Evolutionary conservation across 768 basidiomycete genomes (phyloP), one percentile per base, ranked within the genome.

Genomic region (Kwoniella sp.): DNA sequence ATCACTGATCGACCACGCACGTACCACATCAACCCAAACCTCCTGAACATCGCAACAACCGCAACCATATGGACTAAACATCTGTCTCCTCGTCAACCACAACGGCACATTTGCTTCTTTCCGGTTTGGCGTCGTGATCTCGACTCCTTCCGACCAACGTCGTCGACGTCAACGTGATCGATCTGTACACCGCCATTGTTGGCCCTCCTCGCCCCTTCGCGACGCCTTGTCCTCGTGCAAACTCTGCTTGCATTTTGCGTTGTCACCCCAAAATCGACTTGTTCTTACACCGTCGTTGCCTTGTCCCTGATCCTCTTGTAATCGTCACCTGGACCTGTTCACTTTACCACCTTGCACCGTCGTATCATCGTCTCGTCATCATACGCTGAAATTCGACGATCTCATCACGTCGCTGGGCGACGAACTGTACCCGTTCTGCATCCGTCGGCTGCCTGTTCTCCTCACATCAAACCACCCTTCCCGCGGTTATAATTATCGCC

Each of bases 161-260:
- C 41, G 41, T 45, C 41, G 41, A 45, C 41, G 41, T 17, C 41
- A 45, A 45, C 41, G 11, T 45, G n/a, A 45, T 45, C 4, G 4
- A 20, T 3, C 41, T 45, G 11, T 9, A 17, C 41, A 45, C 41
- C 41, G 41, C 41, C 17, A 45, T 45, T 17, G 11, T 17, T 34
- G 34, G 41, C 41, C 20, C 3, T 34, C 48, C 9, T 52, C 23
- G 29, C 58, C 28, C 29, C 58, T 52, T 52, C 29, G 38, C 58
- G 29, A 60, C 58, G 50, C 47, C 58, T 20, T 52, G 20, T 34
- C 29, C 41, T 31, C 48, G 50, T 60, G 50, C 52, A 48, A 60
- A 45, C 56, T 30, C 28, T 48, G 38, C 23, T 48, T 26, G 9
- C 11, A 45, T 17, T 11, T 45, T 45, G 11, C 3, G 41, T 17